Evolutionary conservation across 176 grass and related monocot genomes (phyloP), one percentile per base, ranked within the genome.

Genomic region (Echinochloa phyllopogon): DNA sequence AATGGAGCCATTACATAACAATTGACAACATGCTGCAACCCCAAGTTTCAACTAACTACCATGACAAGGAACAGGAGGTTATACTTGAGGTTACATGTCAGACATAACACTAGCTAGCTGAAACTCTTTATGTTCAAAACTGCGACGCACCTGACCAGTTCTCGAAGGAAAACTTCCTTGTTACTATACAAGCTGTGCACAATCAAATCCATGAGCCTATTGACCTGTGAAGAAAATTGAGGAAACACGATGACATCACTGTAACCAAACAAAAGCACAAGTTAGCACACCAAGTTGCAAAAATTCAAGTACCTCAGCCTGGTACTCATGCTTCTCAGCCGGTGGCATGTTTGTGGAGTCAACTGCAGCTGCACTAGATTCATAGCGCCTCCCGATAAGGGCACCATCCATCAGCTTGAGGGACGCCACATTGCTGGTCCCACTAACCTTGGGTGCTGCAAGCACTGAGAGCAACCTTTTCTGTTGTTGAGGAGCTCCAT

Each of bases 131-230:
- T 67, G 12, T 36, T 16, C 1, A 48, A 10, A 7, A 29, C 15
- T 59, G 11, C 39, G 49, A 84, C 89, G 23, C 59, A 99, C 96
- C 96, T 99, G 72, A 99, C 87, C 58, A 99, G 23, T 38, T 99
- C 96, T 56, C 96, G 90, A 44, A 99, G 89, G 89, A 99, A 99
- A 71, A 99, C 93, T 84, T 99, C 96, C 83, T 99, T 99, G 80
- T 99, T 99, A 74, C 96, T 99, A 77, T 99, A 99, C 78, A 99
- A 82, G 87, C 96, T 99, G 84, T 99, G 91, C 44, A 99, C 96
- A 24, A 99, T 99, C 83, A 99, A 91, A 89, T 99, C 96, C 96
- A 99, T 96, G 20, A 99, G 90, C 62, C 96, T 92, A 92, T 92
- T 99, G 56, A 99, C 96, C 96, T 99, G 89, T 52, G 75, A 80